Percentiles rank a stretch among this genome's conserved stretches.
Conservation (phyloP, 2,329 filamentous ascomycete species). For the Aspergillus brunneoviolaceus region DNA sequence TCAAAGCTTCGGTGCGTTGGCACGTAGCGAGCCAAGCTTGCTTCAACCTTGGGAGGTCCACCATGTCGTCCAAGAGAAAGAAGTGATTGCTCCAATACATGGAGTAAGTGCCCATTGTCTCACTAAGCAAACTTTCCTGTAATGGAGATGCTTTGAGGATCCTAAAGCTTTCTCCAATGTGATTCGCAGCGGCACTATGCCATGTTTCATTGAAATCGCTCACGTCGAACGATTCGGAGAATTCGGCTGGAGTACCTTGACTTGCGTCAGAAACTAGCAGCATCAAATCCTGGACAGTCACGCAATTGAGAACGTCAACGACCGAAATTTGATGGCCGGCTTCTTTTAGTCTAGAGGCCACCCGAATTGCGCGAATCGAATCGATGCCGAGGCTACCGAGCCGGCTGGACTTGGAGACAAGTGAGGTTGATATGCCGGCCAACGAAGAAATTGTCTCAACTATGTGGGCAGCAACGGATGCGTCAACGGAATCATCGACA, state of each 20-base stretch:
- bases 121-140: constrained; percentile 41
- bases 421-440: constrained; percentile 20
- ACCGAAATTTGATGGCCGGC: constrained; percentile 28
- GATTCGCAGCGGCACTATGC: constrained; percentile 16
- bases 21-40: constrained; percentile 35
- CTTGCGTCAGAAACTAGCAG: constrained; percentile 8
- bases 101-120: constrained; percentile 39
- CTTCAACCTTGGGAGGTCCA: constrained; percentile 31
- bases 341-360: constrained; percentile 27
- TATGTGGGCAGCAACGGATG: constrained; percentile 13
- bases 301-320: constrained; percentile 30
- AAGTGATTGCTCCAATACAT: constrained; percentile 45
- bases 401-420: constrained; percentile 23
- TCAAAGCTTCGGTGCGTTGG: constrained; percentile 35
- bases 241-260: not conserved
- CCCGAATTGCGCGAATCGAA: constrained; percentile 33
- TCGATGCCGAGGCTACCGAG: constrained; percentile 32
- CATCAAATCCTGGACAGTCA: constrained; percentile 29
- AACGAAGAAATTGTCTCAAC: constrained; percentile 25
- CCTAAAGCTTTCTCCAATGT: constrained; percentile 20
- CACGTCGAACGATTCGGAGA: constrained; percentile 17
- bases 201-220: constrained; percentile 24
- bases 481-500: not conserved
- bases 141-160: constrained; percentile 35
- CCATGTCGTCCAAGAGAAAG: constrained; percentile 28